Conservation (phyloP, 129 eudicot genomes). For the Silybum marianum region DNA sequence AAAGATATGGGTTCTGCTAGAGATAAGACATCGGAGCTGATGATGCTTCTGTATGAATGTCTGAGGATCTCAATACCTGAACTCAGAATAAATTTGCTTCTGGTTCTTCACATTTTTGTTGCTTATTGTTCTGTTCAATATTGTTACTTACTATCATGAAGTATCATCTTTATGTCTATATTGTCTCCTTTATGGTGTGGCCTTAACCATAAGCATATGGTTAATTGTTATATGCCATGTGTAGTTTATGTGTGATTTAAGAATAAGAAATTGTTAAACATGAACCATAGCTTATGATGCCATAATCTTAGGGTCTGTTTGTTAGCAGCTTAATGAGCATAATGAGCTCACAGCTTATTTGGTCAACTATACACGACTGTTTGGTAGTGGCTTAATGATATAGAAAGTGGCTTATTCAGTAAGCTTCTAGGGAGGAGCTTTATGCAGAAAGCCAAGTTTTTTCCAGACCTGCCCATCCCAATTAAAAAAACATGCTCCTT, state of each 20-base stretch:
- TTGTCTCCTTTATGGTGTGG: not conserved
- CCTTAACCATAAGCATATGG: not conserved
- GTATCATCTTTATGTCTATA: not conserved
- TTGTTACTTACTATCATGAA: not conserved
- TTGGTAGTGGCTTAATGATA: too few relatives aligned
- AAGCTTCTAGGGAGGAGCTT: too few relatives aligned
- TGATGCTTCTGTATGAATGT: too few relatives aligned
- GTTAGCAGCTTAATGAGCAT: too few relatives aligned
- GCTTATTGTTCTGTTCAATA: slow-evolving; percentile 2
- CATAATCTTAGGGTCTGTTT: not conserved
- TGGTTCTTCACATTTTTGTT: slow-evolving; percentile 2
- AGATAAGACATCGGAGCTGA: slow-evolving; percentile 7
- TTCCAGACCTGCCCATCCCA: too few relatives aligned
- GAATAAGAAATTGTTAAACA: slow-evolving; percentile 6
- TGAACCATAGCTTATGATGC: not conserved
- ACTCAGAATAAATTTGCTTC: slow-evolving; percentile 12
- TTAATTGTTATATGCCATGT: not conserved
- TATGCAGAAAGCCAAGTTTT: too few relatives aligned
- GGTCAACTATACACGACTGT: too few relatives aligned
- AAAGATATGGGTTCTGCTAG: slow-evolving; percentile 20
- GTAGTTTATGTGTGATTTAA: not conserved
- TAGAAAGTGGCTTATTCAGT: too few relatives aligned
- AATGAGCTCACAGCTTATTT: too few relatives aligned
- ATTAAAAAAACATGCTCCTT: too few relatives aligned
- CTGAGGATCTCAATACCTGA: slow-evolving; percentile 21